Conservation (phyloP, 306 rosid genomes). For the Pterocarpus santalinus region DNA sequence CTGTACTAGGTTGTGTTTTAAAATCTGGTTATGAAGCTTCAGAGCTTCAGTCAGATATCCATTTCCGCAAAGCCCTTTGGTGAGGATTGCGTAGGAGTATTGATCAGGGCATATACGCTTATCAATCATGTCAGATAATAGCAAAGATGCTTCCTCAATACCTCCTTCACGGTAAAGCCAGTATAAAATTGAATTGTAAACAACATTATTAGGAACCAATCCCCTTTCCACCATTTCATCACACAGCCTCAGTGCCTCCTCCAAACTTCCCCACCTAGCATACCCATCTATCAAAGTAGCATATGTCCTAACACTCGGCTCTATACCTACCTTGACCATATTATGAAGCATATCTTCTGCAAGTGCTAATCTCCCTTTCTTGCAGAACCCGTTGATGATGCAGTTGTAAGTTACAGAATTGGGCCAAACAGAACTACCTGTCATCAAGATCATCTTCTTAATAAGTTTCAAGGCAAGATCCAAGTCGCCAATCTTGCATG, state of each 20-base stretch:
- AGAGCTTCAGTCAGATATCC: slow-evolving; percentile 61
- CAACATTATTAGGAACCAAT: slow-evolving; percentile 56
- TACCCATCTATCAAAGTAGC: slow-evolving; percentile 66
- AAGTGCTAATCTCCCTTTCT: slow-evolving; percentile 50
- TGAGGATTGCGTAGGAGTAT: slow-evolving; percentile 65
- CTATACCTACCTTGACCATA: slow-evolving; percentile 56
- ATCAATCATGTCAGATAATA: slow-evolving; percentile 62
- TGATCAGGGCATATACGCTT: slow-evolving; percentile 58
- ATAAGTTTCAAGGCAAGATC: slow-evolving; percentile 62
- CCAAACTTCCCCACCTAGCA: slow-evolving; percentile 64
- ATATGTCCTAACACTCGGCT: slow-evolving; percentile 56
- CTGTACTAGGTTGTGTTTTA: slow-evolving; percentile 42
- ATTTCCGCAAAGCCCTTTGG: slow-evolving; percentile 59
- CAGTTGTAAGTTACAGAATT: slow-evolving; percentile 65
- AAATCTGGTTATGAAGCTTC: slow-evolving; percentile 49
- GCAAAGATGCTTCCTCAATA: slow-evolving; percentile 57
- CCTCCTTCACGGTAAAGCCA: slow-evolving; percentile 62
- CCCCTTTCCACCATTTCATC: slow-evolving; percentile 67
- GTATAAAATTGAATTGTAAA: slow-evolving; percentile 64
- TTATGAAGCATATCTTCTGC: slow-evolving; percentile 55
- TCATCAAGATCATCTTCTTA: slow-evolving; percentile 51
- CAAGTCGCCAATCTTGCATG: slow-evolving; percentile 61
- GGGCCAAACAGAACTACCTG: slow-evolving; percentile 49
- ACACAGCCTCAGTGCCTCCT: slow-evolving; percentile 60
- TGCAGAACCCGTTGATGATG: slow-evolving; percentile 66